phyloP scores from a whole-genome alignment of 331 rosid species.

The Prunus yedoensis region DNA sequence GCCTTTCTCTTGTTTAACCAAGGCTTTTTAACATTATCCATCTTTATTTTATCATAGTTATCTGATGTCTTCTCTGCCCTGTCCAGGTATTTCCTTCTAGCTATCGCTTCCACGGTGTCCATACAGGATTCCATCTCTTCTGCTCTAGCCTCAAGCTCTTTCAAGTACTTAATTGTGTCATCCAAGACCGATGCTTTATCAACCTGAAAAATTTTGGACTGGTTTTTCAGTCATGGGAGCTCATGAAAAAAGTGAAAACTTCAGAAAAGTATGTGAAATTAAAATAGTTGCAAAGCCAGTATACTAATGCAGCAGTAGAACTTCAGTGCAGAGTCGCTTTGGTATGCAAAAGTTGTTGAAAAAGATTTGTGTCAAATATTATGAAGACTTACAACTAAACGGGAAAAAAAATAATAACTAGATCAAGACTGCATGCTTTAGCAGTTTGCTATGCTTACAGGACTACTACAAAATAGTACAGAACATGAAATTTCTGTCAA shows the following conservation, averaged over 20 bases:
- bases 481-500: constrained; percentile 1
- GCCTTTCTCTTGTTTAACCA: constrained; percentile 71
- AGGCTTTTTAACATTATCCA: constrained; percentile 34
- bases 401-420: too few relatives aligned
- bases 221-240: not conserved
- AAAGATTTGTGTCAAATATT: too few relatives aligned
- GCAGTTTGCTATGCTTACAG: too few relatives aligned
- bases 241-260: not conserved
- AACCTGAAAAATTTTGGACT: constrained; percentile 36
- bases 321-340: too few relatives aligned
- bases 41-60: constrained; percentile 40
- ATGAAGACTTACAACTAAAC: too few relatives aligned
- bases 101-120: constrained; percentile 46
- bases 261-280: not conserved
- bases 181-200: constrained; percentile 62
- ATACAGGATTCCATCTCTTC: constrained; percentile 72
- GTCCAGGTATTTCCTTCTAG: constrained; percentile 46
- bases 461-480: not conserved
- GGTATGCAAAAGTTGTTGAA: too few relatives aligned
- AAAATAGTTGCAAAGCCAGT: too few relatives aligned
- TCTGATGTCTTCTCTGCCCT: constrained; percentile 65
- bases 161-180: constrained; percentile 65
- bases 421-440: too few relatives aligned
- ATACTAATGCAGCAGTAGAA: too few relatives aligned
- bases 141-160: constrained; percentile 69